These are phyloP conservation scores for Juglanconis juglandina DNA, from an alignment of 2,329 filamentous ascomycete genomes.

Conservation along the genomic window DNA sequence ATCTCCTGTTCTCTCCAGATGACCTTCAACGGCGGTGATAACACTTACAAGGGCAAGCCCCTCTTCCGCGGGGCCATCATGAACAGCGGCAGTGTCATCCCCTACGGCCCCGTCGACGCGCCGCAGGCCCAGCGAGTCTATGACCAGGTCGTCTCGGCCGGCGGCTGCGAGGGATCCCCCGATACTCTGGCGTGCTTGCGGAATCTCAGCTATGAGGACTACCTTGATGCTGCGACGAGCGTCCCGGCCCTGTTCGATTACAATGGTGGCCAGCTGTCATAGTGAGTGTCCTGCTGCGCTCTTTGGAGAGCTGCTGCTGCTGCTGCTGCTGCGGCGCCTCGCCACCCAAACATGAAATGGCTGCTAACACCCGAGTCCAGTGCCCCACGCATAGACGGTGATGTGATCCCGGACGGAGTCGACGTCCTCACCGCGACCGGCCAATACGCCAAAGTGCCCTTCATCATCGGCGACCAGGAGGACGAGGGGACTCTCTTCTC, in stretches of 20 bases:
- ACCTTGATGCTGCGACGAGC: constrained; percentile 56
- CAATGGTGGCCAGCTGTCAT: constrained; percentile 55
- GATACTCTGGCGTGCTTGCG: constrained; percentile 56
- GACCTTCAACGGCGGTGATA: constrained; percentile 57
- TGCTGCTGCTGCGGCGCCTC: too few relatives aligned
- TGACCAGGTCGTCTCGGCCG: constrained; percentile 46
- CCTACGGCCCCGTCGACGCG: constrained; percentile 50
- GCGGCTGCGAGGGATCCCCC: constrained; percentile 47
- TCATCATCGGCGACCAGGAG: constrained; percentile 63
- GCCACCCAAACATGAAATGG: neutral
- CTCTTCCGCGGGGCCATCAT: constrained; percentile 65
- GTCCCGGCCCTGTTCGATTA: constrained; percentile 57
- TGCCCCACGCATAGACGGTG: constrained; percentile 59
- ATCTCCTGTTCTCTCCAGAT: constrained; percentile 64
- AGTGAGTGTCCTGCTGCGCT: constrained; percentile 25
- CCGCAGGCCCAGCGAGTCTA: constrained; percentile 54
- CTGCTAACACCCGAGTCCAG: neutral
- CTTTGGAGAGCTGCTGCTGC: too few relatives aligned
- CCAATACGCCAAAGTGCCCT: constrained; percentile 55
- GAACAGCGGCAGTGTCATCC: constrained; percentile 53
- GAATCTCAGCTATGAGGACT: constrained; percentile 42
- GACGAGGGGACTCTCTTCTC: constrained; percentile 65
- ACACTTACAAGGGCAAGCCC: constrained; percentile 59
- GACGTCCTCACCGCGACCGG: constrained; percentile 45
- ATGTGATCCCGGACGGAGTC: constrained; percentile 48